These are phyloP conservation scores for Poa pratensis DNA, from an alignment of 176 grass and related monocot species.

Conservation along the genomic window DNA sequence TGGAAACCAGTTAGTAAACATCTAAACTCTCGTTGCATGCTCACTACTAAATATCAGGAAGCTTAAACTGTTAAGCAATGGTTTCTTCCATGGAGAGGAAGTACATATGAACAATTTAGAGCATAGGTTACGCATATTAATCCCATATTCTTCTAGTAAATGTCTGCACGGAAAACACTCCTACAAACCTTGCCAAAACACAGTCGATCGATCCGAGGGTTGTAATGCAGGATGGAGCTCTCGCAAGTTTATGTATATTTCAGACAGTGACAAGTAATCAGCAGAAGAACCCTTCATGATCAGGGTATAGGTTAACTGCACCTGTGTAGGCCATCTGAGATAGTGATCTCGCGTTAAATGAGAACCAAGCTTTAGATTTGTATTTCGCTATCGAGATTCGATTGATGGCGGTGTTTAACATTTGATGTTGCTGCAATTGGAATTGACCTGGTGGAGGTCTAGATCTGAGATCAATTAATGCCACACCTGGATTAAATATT, in stretches of 20 bases:
- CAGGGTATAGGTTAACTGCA: slow-evolving; percentile 17
- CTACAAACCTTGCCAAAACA: background rate
- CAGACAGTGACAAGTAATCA: slow-evolving; percentile 25
- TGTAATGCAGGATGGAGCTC: background rate
- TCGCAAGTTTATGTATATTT: background rate
- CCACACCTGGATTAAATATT: slow-evolving; percentile 30
- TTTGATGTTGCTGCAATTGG: slow-evolving; percentile 14
- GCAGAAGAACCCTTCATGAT: background rate
- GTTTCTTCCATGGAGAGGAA: background rate
- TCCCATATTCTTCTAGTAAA: background rate
- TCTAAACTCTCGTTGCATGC: too few relatives aligned
- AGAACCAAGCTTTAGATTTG: slow-evolving; percentile 46
- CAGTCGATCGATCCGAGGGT: background rate
- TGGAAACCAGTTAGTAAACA: too few relatives aligned
- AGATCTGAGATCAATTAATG: background rate
- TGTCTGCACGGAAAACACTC: background rate
- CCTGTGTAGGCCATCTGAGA: slow-evolving; percentile 16
- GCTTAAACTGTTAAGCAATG: background rate
- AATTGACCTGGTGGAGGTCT: slow-evolving; percentile 10
- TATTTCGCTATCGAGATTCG: slow-evolving; percentile 28
- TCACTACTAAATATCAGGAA: too few relatives aligned
- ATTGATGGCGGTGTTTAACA: slow-evolving; percentile 22
- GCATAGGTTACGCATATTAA: background rate
- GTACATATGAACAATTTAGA: background rate
- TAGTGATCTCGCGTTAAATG: slow-evolving; percentile 20